Conservation (phyloP, 2,329 filamentous ascomycete species). For the Stachybotrys echinatus region DNA sequence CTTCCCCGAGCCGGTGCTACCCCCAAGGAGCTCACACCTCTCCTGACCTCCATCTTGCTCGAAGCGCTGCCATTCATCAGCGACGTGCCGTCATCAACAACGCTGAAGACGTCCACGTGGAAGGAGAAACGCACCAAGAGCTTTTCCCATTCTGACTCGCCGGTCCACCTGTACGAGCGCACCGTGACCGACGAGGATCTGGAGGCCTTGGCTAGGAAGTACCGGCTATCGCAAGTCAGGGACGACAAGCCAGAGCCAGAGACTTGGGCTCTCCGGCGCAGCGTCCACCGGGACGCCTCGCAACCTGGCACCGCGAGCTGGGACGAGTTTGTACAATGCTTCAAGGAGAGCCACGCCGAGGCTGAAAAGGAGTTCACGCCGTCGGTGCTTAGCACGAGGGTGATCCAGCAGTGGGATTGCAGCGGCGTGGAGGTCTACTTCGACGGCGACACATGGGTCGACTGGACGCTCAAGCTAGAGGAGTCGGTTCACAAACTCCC, state of each 20-base stretch:
- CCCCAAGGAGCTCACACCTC: slow-evolving; percentile 38
- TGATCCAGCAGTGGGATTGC: slow-evolving; percentile 41
- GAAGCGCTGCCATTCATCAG: slow-evolving; percentile 57
- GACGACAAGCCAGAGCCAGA: slow-evolving; percentile 30
- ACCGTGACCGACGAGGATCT: slow-evolving; percentile 40
- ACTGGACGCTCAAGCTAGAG: slow-evolving; percentile 45
- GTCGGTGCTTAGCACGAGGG: slow-evolving; percentile 25
- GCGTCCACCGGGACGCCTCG: slow-evolving; percentile 51
- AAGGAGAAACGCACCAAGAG: slow-evolving; percentile 43
- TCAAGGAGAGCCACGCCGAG: slow-evolving; percentile 45
- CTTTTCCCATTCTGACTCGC: slow-evolving; percentile 41
- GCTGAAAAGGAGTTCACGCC: slow-evolving; percentile 35
- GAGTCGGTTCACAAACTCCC: slow-evolving; percentile 64
- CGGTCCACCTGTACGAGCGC: slow-evolving; percentile 49
- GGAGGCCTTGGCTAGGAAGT: slow-evolving; percentile 26
- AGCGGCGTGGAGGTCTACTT: slow-evolving; percentile 30
- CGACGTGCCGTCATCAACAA: slow-evolving; percentile 38
- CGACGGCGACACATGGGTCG: slow-evolving; percentile 36
- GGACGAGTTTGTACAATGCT: slow-evolving; percentile 55
- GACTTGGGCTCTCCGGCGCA: slow-evolving; percentile 60
- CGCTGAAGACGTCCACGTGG: slow-evolving; percentile 32
- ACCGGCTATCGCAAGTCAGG: slow-evolving; percentile 9
- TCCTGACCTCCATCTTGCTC: slow-evolving; percentile 47
- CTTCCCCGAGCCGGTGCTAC: slow-evolving; percentile 37
- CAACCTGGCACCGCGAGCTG: slow-evolving; percentile 52